These are phyloP conservation scores for Macrophomina tecta DNA, from an alignment of 2,329 filamentous ascomycete species.

Conservation along the genomic window DNA sequence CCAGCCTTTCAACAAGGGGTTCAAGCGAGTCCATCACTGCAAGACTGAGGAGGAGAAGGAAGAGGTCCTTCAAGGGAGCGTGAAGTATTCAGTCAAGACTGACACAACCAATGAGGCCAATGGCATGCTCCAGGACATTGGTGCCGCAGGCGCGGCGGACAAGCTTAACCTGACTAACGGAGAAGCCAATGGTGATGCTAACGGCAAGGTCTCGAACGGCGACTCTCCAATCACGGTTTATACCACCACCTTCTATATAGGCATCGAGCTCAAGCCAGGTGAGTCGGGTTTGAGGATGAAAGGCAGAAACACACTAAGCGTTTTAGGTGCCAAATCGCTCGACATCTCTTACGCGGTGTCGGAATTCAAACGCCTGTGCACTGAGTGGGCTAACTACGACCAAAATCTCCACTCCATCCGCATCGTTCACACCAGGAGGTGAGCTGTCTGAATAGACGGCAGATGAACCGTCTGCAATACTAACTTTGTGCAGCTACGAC, in stretches of 20 bases:
- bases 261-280: slow-evolving; percentile 80
- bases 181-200: slow-evolving; percentile 53
- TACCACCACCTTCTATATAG: slow-evolving; percentile 94
- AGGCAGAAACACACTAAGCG: slow-evolving; percentile 41
- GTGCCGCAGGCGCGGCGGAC: slow-evolving; percentile 52
- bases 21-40: slow-evolving; percentile 80
- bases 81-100: slow-evolving; percentile 63
- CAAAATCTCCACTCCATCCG: slow-evolving; percentile 77
- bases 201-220: slow-evolving; percentile 47
- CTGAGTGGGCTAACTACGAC: slow-evolving; percentile 75
- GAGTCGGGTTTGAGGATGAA: slow-evolving; percentile 44
- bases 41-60: slow-evolving; percentile 66
- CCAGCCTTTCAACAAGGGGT: slow-evolving; percentile 91
- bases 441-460: slow-evolving; percentile 43
- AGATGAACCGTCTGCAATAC: neutral
- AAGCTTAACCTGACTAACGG: slow-evolving; percentile 39
- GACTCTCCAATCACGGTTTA: slow-evolving; percentile 65
- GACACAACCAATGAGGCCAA: slow-evolving; percentile 50
- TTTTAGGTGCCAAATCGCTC: slow-evolving; percentile 69
- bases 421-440: slow-evolving; percentile 87
- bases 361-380: slow-evolving; percentile 85
- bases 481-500: slow-evolving; percentile 67
- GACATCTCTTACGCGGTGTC: slow-evolving; percentile 83
- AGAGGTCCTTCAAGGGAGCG: slow-evolving; percentile 66
- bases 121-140: slow-evolving; percentile 56